phyloP scores from a whole-genome alignment of 2,329 filamentous ascomycete genomes.

The Xylaria sp. region DNA sequence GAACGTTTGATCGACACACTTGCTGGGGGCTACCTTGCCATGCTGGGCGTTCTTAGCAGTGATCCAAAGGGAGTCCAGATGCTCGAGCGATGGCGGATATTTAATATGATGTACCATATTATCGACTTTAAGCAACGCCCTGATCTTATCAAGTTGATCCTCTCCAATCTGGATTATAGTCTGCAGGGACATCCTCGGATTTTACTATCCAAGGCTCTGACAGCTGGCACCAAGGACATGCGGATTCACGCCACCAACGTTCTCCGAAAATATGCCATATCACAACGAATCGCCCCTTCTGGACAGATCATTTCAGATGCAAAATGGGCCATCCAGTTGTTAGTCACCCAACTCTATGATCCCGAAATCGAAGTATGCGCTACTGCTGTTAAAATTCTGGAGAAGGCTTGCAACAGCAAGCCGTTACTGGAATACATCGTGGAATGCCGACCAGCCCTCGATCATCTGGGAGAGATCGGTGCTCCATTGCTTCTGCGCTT shows the following conservation, averaged over 20 bases:
- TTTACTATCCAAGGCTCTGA: constrained; percentile 92
- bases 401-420: constrained; percentile 95
- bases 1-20: constrained; percentile 87
- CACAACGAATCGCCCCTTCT: constrained; percentile 55
- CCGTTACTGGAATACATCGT: constrained; percentile 95
- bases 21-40: constrained; percentile 91
- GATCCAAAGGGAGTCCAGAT: constrained; percentile 86
- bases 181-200: constrained; percentile 90
- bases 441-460: constrained; percentile 91
- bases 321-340: constrained; percentile 93
- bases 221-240: constrained; percentile 89
- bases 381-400: constrained; percentile 94
- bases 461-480: constrained; percentile 96
- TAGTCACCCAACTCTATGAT: constrained; percentile 99
- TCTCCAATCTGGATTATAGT: constrained; percentile 93
- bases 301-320: constrained; percentile 70
- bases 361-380: constrained; percentile 97
- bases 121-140: constrained; percentile 90
- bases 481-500: constrained; percentile 92
- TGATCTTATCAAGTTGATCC: constrained; percentile 87
- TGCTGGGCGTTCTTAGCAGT: constrained; percentile 87
- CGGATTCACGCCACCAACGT: constrained; percentile 90
- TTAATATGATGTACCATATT: constrained; percentile 99
- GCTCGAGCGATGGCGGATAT: constrained; percentile 95
- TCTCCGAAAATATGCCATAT: constrained; percentile 84